These are phyloP conservation scores for Echeveria elegans DNA, from an alignment of 164 flowering plant species.

Conservation along the genomic window DNA sequence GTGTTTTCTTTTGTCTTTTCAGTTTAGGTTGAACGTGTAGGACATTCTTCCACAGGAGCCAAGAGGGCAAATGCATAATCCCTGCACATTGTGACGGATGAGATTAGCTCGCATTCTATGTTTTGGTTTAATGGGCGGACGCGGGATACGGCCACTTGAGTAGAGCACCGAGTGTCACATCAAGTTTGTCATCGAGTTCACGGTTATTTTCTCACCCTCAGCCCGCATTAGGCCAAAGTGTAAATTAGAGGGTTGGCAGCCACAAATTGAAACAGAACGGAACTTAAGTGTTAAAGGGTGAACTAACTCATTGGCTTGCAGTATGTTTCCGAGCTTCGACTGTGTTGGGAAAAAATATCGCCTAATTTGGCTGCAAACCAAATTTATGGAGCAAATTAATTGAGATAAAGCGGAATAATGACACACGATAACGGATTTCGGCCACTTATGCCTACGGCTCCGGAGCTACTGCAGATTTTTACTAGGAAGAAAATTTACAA, in stretches of 20 bases:
- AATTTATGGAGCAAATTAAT: too few relatives aligned
- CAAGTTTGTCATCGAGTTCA: slow-evolving; percentile 5
- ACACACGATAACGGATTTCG: too few relatives aligned
- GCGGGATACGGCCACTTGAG: neutral
- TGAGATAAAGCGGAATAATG: too few relatives aligned
- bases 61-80: slow-evolving; percentile 1
- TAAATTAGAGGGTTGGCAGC: neutral
- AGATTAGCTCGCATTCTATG: neutral
- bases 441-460: too few relatives aligned
- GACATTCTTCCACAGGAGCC: slow-evolving; percentile 5
- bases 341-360: too few relatives aligned
- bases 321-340: slow-evolving; percentile 81
- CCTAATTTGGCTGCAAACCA: too few relatives aligned
- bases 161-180: slow-evolving; percentile 3
- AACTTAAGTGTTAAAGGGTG: neutral
- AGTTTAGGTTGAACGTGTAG: neutral
- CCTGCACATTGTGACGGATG: neutral
- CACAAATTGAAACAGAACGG: neutral
- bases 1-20: neutral
- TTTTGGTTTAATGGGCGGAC: neutral
- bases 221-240: neutral
- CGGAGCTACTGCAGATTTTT: too few relatives aligned
- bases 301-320: slow-evolving; percentile 76
- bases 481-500: too few relatives aligned
- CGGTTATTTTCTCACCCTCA: neutral